Percentiles rank a stretch among this genome's conserved stretches.
These are phyloP conservation scores for Claviceps pazoutovae DNA, from an alignment of 2,329 filamentous ascomycete genomes.

Conservation along the genomic window DNA sequence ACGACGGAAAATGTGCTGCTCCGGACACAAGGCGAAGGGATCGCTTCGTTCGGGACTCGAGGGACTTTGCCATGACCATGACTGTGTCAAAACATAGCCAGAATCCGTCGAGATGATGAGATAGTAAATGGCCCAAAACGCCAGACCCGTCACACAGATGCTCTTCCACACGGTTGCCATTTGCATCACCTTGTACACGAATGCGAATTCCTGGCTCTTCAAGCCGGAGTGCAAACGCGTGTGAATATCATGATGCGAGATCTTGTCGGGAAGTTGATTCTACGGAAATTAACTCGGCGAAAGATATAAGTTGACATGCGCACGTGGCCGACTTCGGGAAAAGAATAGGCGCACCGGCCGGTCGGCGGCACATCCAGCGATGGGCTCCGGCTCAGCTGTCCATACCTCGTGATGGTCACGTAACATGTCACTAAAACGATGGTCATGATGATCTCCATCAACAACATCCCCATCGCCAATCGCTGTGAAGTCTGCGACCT, in stretches of 20 bases:
- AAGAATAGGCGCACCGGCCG: too few relatives aligned
- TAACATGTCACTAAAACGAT: neutral
- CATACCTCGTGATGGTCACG: neutral
- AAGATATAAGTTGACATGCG: too few relatives aligned
- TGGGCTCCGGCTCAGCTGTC: neutral
- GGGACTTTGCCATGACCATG: neutral
- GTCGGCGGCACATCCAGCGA: too few relatives aligned
- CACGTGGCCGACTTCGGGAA: too few relatives aligned
- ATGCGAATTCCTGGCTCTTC: neutral
- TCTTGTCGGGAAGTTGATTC: neutral
- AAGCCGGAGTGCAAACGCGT: neutral
- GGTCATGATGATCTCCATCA: neutral
- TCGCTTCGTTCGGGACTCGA: neutral
- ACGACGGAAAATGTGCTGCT: constrained; percentile 25
- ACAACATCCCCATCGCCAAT: neutral
- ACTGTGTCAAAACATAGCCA: neutral
- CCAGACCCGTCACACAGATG: neutral
- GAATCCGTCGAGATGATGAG: constrained; percentile 3
- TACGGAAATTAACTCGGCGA: too few relatives aligned
- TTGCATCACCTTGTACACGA: neutral
- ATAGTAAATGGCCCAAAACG: constrained; percentile 10
- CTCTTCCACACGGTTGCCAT: neutral
- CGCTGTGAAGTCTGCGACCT: neutral
- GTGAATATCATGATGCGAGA: neutral
- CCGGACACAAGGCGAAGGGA: constrained; percentile 22